Evolutionary conservation across 2,329 filamentous ascomycete genomes (phyloP).

Genomic region (Epichloe sp.): DNA sequence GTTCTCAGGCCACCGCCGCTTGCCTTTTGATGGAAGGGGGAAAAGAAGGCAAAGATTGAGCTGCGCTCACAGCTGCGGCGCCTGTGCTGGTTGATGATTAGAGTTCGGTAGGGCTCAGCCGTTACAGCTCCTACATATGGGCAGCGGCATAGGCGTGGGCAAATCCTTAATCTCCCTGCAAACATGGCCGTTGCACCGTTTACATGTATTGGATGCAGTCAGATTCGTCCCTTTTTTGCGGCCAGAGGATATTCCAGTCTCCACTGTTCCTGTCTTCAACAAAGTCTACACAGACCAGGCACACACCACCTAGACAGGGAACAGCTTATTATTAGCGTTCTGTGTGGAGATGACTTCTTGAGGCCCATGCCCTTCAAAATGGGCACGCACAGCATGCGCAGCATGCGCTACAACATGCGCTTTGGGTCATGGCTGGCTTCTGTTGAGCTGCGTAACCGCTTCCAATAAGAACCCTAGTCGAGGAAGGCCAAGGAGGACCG

Average conservation of each 20-base stretch:
- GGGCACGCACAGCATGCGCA: not conserved
- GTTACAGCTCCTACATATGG: not conserved
- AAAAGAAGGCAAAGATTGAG: too few relatives aligned
- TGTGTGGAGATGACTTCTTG: not conserved
- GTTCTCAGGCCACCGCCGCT: not conserved
- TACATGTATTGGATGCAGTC: not conserved
- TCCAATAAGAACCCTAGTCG: not conserved
- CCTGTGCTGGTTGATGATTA: not conserved
- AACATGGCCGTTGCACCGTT: not conserved
- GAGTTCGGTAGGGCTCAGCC: not conserved
- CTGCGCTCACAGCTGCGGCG: too few relatives aligned
- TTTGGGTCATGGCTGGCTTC: slow-evolving; percentile 1
- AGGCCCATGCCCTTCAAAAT: not conserved
- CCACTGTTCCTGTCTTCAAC: not conserved
- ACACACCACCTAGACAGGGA: not conserved
- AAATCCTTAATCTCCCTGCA: not conserved
- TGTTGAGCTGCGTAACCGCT: not conserved
- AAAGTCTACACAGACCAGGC: not conserved
- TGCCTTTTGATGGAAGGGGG: not conserved
- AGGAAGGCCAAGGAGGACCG: too few relatives aligned
- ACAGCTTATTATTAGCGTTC: not conserved
- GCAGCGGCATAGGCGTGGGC: not conserved
- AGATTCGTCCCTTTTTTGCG: not conserved
- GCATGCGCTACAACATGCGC: slow-evolving; percentile 4
- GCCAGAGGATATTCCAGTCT: not conserved